Base-by-base conservation (phyloP, 345 rosid species). In the Moricandia moricandioides region DNA sequence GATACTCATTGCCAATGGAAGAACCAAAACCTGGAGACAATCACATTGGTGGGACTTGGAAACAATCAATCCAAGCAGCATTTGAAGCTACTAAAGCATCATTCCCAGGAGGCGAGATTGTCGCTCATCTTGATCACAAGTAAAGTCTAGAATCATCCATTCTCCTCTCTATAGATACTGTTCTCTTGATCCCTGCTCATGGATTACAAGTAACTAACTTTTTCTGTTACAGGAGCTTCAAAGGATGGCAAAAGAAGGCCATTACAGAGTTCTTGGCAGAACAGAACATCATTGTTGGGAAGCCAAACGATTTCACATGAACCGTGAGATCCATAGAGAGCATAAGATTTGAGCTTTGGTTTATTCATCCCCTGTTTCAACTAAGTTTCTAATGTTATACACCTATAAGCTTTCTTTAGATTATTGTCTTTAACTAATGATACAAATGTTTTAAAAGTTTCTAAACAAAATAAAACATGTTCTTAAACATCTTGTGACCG, bases 71-170 rank as follows among this genome's bases (percentile, higher is more conserved):
- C 64, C 84, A 75, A 80, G 99, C 76, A 74, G 89, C 93, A 66
- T 81, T 56, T 71, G 92, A 90, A 80, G 92, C 97, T 75, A 94
- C 97, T 13, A 83, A 70, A 83, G 73, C 78, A 68, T 87, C 96
- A 60, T 94, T 94, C 70, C 99, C 97, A 0, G 88, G 91, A 6
- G 98, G 95, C 30, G 88, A 91, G 73, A 75, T 94, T 76, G 21
- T 91, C 69, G 98, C 96, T 26, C 98, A 94, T 82, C 91, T 94
- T 75, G 98, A 94, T 82, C 92, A 91, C 39, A 94, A 94, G 98
- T 94, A 80, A 82, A 90, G 8, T 51, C 79, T 67, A 56, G 12
- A 18, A 16, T 49, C 64, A 39, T 27, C 43, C 16, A 39, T 27
- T 55, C 16, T 57, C 35, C 7, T 60, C 52, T 12, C 7, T 60